phyloP scores from a whole-genome alignment of 148 eudicot species.

The Suaeda aralocaspica region DNA sequence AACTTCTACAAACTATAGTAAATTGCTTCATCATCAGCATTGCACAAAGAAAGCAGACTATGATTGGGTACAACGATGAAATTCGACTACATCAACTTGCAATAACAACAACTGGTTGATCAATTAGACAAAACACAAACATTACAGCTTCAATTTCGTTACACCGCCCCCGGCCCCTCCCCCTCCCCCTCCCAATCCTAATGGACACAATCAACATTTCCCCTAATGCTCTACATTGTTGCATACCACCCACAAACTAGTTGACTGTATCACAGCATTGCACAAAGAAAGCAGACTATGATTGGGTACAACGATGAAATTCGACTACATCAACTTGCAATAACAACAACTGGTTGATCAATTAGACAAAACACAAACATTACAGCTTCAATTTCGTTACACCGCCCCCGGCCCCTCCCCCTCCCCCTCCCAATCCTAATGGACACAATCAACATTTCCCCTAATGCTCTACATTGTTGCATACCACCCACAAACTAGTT shows the following conservation, averaged over 20 bases:
- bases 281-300: constrained; percentile 3
- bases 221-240: no score
- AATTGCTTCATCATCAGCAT: constrained; percentile 24
- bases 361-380: no score
- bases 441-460: no score
- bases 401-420: no score
- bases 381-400: no score
- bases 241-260: background rate
- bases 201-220: no score
- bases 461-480: no score
- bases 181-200: no score
- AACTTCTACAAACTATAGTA: background rate
- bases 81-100: constrained; percentile 6
- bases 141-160: no score
- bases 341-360: constrained; percentile 3
- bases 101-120: constrained; percentile 4
- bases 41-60: constrained; percentile 2
- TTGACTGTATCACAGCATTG: constrained; percentile 24
- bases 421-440: no score
- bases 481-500: constrained; percentile 1
- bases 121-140: no score
- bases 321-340: constrained; percentile 9
- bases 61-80: background rate
- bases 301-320: background rate
- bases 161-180: no score